A percentile compares a stretch with the other conserved stretches of the same genome.
These are phyloP conservation scores for Fusarium humuli DNA, from an alignment of 2,329 filamentous ascomycete species.

Conservation along the genomic window DNA sequence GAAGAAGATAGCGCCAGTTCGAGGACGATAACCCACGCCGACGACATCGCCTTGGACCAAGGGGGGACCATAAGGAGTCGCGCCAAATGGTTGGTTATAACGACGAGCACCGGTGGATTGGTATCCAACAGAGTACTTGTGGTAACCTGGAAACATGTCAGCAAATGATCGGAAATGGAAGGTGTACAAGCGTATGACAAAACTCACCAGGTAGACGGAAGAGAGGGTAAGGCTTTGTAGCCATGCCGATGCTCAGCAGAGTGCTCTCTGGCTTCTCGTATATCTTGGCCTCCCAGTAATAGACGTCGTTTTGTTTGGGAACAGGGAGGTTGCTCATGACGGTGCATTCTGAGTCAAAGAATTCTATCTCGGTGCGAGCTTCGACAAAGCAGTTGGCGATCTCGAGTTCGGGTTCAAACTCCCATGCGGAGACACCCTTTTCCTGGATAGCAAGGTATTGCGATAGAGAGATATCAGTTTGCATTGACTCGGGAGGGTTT, in stretches of 20 bases:
- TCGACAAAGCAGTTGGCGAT: constrained; percentile 99
- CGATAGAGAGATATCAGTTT: constrained; percentile 96
- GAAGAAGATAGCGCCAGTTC: constrained; percentile 96
- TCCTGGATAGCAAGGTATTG: constrained; percentile 99
- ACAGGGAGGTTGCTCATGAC: constrained; percentile 97
- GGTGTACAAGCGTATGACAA: constrained; percentile 12
- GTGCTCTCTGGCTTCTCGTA: constrained; percentile 96
- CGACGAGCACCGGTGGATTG: constrained; percentile 87
- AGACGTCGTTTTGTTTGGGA: constrained; percentile 98
- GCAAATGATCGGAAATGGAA: constrained; percentile 11
- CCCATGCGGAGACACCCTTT: constrained; percentile 99
- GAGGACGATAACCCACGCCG: constrained; percentile 92
- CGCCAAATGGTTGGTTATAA: constrained; percentile 90
- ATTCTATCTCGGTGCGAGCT: constrained; percentile 95
- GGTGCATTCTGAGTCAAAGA: constrained; percentile 97
- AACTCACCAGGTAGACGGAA: constrained; percentile 89
- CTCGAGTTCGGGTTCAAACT: constrained; percentile 98
- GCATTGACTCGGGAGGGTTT: constrained; percentile 93
- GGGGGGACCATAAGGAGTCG: constrained; percentile 82
- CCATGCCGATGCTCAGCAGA: constrained; percentile 89
- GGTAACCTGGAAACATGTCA: constrained; percentile 70
- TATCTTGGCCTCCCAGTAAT: constrained; percentile 99
- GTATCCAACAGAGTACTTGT: constrained; percentile 93
- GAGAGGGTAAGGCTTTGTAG: constrained; percentile 95
- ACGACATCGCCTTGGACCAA: constrained; percentile 96